These are phyloP conservation scores for Kodamaea sp. DNA, from an alignment of 1,139 yeast species.

Conservation along the genomic window DNA sequence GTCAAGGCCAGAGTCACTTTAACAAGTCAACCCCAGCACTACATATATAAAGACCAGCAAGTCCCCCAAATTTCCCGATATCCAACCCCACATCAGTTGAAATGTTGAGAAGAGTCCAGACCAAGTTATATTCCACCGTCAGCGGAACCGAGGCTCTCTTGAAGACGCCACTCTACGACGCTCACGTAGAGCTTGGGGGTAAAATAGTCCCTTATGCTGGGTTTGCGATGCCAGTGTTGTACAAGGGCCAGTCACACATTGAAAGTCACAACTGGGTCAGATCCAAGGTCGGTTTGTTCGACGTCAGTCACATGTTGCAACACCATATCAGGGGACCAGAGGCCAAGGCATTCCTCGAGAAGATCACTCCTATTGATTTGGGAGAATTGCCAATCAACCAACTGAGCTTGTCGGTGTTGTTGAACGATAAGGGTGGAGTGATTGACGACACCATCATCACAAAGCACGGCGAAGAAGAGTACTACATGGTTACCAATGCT, in stretches of 20 bases:
- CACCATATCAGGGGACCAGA: constrained; percentile 73
- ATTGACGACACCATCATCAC: constrained; percentile 93
- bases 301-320: constrained; percentile 97
- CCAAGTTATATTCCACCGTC: constrained; percentile 27
- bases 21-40: neutral
- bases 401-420: constrained; percentile 76
- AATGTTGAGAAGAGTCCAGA: constrained; percentile 14
- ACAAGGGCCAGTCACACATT: constrained; percentile 78
- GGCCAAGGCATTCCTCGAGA: constrained; percentile 69
- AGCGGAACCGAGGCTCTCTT: constrained; percentile 22
- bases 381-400: constrained; percentile 52
- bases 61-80: constrained; percentile 2
- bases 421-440: constrained; percentile 77
- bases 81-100: constrained; percentile 1
- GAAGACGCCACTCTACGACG: constrained; percentile 80
- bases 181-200: constrained; percentile 78
- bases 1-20: constrained; percentile 1
- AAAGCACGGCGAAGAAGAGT: constrained; percentile 74
- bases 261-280: constrained; percentile 97
- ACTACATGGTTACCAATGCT: constrained; percentile 94
- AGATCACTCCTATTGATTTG: constrained; percentile 84
- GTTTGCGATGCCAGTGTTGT: constrained; percentile 89
- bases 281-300: constrained; percentile 83
- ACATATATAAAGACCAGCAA: neutral
- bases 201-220: constrained; percentile 97